Conservation (phyloP, 495 filamentous ascomycete species). For the Podospora pseudoanserina region DNA sequence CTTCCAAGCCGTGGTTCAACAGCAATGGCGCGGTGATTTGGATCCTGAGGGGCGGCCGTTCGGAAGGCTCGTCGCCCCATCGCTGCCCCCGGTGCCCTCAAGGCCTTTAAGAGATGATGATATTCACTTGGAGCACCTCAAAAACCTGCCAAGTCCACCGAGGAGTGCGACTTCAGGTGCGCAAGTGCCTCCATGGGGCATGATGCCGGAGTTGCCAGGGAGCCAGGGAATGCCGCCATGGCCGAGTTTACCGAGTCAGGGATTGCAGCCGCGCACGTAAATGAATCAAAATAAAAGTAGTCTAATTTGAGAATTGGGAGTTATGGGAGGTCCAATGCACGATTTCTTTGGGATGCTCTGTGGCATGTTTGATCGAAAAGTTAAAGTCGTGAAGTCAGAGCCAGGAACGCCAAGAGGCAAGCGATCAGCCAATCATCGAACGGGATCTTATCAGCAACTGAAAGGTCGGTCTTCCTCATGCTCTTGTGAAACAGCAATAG, state of each 20-base stretch:
- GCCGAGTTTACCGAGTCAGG: not conserved
- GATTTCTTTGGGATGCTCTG: no score
- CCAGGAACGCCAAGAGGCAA: no score
- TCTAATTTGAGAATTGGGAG: not conserved
- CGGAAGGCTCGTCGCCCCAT: not conserved
- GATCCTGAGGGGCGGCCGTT: conserved; percentile 4
- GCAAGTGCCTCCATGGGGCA: not conserved
- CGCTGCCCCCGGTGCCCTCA: not conserved
- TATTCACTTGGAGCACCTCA: conserved; percentile 2
- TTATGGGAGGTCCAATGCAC: no score
- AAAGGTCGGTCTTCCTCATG: not conserved
- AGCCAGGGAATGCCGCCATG: conserved; percentile 1
- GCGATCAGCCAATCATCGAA: no score
- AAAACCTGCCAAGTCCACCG: conserved; percentile 4
- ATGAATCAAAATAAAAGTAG: not conserved
- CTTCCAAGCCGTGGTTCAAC: conserved; percentile 2
- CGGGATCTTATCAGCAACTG: no score
- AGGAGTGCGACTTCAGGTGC: conserved; percentile 1
- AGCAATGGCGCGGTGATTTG: conserved; percentile 11
- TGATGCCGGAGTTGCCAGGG: conserved; percentile 3
- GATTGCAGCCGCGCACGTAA: not conserved
- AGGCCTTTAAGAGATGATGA: conserved; percentile 1
- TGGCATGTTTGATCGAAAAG: no score
- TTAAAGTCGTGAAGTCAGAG: no score
- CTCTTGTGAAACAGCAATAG: no score